A percentile compares a stretch with the other conserved stretches of the same genome.
Conservation (phyloP, 495 filamentous ascomycete species). For the Cercophora sp. region DNA sequence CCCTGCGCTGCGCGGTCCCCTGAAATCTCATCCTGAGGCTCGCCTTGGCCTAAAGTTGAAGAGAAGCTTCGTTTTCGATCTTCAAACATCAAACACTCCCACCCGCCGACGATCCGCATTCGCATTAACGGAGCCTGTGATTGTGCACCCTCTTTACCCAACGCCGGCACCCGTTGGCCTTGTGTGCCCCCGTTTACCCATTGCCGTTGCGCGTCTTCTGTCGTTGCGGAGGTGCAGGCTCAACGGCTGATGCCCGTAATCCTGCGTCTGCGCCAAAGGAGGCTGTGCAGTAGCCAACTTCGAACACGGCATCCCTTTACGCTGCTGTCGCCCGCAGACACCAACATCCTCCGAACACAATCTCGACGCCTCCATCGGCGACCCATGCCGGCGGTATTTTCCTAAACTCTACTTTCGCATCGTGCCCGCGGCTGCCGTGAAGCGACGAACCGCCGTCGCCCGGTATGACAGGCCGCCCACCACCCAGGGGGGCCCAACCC, state of each 20-base stretch:
- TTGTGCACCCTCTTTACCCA: neutral
- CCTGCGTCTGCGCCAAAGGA: slow-evolving; percentile 26
- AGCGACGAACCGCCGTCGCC: slow-evolving; percentile 14
- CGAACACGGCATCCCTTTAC: neutral
- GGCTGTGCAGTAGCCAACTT: slow-evolving; percentile 30
- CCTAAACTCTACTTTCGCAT: slow-evolving; percentile 17
- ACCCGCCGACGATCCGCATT: slow-evolving; percentile 4
- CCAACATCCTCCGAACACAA: neutral
- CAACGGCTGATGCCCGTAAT: slow-evolving; percentile 14
- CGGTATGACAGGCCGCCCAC: slow-evolving; percentile 68
- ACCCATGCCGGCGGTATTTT: slow-evolving; percentile 12
- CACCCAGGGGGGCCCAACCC: slow-evolving; percentile 53
- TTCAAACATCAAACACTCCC: slow-evolving; percentile 15
- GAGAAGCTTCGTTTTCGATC: slow-evolving; percentile 9
- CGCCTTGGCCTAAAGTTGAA: neutral
- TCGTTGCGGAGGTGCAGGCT: neutral
- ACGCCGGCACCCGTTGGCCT: neutral
- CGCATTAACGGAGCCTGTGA: neutral
- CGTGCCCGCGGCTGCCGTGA: slow-evolving; percentile 32
- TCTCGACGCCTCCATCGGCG: neutral
- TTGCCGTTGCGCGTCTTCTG: neutral
- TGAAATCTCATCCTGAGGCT: slow-evolving; percentile 10
- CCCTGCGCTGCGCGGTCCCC: slow-evolving; percentile 8
- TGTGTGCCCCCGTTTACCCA: neutral
- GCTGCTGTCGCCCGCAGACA: neutral